Percentiles rank a stretch among this genome's conserved stretches.
These are phyloP conservation scores for Penicillium palitans DNA, from an alignment of 2,329 filamentous ascomycete genomes.

Conservation along the genomic window DNA sequence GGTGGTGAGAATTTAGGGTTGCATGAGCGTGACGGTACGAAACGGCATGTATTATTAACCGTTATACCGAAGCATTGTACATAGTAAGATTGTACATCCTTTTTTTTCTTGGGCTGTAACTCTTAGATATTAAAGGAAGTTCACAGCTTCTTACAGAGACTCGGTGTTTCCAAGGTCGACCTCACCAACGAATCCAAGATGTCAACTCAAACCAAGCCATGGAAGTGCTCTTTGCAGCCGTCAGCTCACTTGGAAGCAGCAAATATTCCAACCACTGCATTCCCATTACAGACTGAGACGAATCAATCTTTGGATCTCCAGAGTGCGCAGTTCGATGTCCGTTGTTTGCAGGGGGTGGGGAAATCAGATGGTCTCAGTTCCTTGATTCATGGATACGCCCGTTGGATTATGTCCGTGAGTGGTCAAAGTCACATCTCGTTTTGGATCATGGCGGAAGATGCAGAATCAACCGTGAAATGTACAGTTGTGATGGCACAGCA, in stretches of 20 bases:
- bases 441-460: background rate
- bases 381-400: constrained; percentile 1
- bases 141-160: background rate
- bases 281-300: background rate
- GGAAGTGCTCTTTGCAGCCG: constrained; percentile 1
- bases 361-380: background rate
- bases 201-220: background rate
- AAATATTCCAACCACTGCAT: background rate
- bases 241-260: background rate
- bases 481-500: background rate
- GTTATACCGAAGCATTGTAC: background rate
- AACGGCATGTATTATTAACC: background rate
- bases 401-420: constrained; percentile 3
- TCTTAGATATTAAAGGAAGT: background rate
- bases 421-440: background rate
- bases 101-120: background rate
- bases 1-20: background rate
- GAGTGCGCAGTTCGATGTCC: background rate
- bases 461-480: background rate
- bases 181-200: background rate
- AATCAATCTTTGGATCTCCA: background rate
- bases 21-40: background rate
- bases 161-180: background rate
- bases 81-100: background rate
- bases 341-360: background rate